Evolutionary conservation across 345 rosid species (phyloP).

Genomic region (Noccaea caerulescens): DNA sequence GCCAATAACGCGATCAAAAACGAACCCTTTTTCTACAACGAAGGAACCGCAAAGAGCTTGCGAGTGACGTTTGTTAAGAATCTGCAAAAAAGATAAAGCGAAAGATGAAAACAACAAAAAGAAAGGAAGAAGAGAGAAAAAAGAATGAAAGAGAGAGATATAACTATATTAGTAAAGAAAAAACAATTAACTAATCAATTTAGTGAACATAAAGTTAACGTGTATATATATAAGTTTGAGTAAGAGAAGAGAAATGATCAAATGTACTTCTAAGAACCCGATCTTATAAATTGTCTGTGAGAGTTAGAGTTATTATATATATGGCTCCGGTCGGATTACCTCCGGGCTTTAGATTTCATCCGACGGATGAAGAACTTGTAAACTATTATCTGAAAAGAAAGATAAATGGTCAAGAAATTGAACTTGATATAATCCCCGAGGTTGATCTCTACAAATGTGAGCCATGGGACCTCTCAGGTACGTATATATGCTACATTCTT

Average conservation of each 20-base stretch:
- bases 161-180: conserved; percentile 18
- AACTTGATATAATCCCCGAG: conserved; percentile 93
- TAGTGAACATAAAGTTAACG: conserved; percentile 18
- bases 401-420: conserved; percentile 80
- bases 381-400: conserved; percentile 91
- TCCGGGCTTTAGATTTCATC: conserved; percentile 95
- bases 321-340: conserved; percentile 67
- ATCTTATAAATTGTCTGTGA: conserved; percentile 9
- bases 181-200: neutral
- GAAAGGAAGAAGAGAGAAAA: conserved; percentile 28
- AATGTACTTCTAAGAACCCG: conserved; percentile 10
- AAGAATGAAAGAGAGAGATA: neutral
- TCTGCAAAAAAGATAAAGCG: conserved; percentile 46
- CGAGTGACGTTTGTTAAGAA: conserved; percentile 45
- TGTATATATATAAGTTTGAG: conserved; percentile 20
- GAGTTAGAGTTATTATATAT: neutral
- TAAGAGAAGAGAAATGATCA: conserved; percentile 23
- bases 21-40: conserved; percentile 35
- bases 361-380: conserved; percentile 94
- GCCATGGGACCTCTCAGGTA: conserved; percentile 96
- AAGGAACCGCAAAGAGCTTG: conserved; percentile 46
- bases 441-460: conserved; percentile 98
- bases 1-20: conserved; percentile 30
- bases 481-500: conserved; percentile 7
- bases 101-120: conserved; percentile 47